These are phyloP conservation scores for Lepidium aucheri DNA, from an alignment of 345 rosid genomes.

Conservation along the genomic window DNA sequence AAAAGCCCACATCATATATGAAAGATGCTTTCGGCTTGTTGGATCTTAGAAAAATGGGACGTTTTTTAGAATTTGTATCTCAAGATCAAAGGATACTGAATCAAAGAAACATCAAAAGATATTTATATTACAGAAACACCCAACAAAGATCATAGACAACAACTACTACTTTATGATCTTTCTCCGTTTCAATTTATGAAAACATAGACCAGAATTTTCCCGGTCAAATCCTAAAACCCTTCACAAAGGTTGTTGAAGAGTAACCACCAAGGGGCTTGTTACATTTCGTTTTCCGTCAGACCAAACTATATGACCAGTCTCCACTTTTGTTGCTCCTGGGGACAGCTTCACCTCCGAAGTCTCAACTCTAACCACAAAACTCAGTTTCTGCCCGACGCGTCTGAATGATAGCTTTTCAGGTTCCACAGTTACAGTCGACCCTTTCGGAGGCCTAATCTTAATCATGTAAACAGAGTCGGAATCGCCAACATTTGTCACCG, in stretches of 20 bases:
- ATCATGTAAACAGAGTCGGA: conserved; percentile 42
- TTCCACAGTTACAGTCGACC: conserved; percentile 49
- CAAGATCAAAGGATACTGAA: too few species aligned
- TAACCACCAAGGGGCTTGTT: conserved; percentile 72
- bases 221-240: conserved; percentile 10
- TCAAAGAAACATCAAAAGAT: conserved; percentile 11
- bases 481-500: conserved; percentile 76
- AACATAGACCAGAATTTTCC: conserved; percentile 17
- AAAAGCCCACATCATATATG: too few species aligned
- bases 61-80: too few species aligned
- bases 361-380: conserved; percentile 52
- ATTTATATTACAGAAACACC: conserved; percentile 20
- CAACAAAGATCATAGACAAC: conserved; percentile 4
- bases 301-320: conserved; percentile 72
- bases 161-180: conserved; percentile 11
- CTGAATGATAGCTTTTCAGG: conserved; percentile 57
- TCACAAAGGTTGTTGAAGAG: conserved; percentile 90
- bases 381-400: conserved; percentile 62
- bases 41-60: too few species aligned
- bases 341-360: conserved; percentile 42
- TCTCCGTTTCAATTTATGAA: not conserved
- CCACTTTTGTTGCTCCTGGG: conserved; percentile 44
- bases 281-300: conserved; percentile 76
- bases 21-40: too few species aligned
- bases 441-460: conserved; percentile 48